Conservation (phyloP, 2,329 filamentous ascomycete genomes). For the Sporothrix inflata region DNA sequence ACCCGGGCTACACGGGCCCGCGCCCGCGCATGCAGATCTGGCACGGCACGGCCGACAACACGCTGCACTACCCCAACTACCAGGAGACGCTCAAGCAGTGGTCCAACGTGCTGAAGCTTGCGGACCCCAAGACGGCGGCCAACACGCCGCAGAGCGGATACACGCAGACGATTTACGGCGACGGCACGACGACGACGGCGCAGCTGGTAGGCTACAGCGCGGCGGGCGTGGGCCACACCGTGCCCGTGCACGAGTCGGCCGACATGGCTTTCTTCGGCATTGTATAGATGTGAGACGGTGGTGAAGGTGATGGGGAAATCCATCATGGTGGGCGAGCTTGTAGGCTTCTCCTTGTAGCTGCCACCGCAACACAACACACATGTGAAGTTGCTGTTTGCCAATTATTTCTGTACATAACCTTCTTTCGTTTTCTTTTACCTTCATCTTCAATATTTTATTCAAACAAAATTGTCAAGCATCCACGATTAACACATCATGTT, state of each 20-base stretch:
- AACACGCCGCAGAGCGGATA: conserved; percentile 43
- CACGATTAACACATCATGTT: no score
- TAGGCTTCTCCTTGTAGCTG: no score
- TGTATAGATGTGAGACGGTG: no score
- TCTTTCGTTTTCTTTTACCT: not conserved
- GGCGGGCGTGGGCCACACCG: conserved; percentile 40
- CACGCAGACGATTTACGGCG: conserved; percentile 46
- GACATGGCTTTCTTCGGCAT: conserved; percentile 39
- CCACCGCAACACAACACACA: no score
- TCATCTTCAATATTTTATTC: not conserved
- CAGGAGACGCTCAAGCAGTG: conserved; percentile 51
- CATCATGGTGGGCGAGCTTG: no score
- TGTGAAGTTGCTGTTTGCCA: no score
- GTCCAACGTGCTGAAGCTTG: conserved; percentile 49
- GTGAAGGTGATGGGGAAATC: not conserved
- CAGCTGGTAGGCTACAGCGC: conserved; percentile 39
- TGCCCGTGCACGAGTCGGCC: conserved; percentile 37
- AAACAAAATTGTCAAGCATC: no score
- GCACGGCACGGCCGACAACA: conserved; percentile 46
- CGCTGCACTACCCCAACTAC: conserved; percentile 45
- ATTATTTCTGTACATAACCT: conserved; percentile 1
- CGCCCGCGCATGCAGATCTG: conserved; percentile 46
- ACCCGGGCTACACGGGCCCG: conserved; percentile 53
- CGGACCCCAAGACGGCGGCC: conserved; percentile 38
- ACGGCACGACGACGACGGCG: conserved; percentile 37